These are phyloP conservation scores for Crithidia expoeki DNA, from an alignment of 208 protist genomes.

Conservation along the genomic window DNA sequence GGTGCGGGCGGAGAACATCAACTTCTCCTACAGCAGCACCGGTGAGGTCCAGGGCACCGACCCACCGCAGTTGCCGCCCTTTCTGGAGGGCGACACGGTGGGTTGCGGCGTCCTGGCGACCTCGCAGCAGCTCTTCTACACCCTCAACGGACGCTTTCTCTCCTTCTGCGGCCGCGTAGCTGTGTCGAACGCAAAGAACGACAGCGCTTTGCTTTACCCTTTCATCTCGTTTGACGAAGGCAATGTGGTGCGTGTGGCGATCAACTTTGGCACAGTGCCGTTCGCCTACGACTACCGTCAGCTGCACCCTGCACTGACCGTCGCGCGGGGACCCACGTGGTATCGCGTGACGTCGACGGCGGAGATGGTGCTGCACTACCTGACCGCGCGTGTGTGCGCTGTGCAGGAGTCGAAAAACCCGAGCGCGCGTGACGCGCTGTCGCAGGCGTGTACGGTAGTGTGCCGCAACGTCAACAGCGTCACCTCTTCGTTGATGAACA, in stretches of 20 bases:
- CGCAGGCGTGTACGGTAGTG: slow-evolving; percentile 73
- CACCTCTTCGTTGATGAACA: slow-evolving; percentile 71
- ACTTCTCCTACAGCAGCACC: slow-evolving; percentile 70
- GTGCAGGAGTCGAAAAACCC: slow-evolving; percentile 50
- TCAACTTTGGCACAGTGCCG: slow-evolving; percentile 83
- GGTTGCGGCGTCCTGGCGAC: slow-evolving; percentile 83
- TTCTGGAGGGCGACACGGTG: slow-evolving; percentile 74
- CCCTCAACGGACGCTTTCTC: slow-evolving; percentile 84
- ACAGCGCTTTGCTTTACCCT: slow-evolving; percentile 58
- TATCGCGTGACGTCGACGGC: slow-evolving; percentile 80
- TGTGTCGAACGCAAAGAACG: slow-evolving; percentile 35
- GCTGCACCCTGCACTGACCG: slow-evolving; percentile 68
- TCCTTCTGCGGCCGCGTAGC: slow-evolving; percentile 56
- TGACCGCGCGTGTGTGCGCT: slow-evolving; percentile 69
- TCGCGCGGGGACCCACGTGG: slow-evolving; percentile 61
- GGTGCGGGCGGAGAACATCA: slow-evolving; percentile 40
- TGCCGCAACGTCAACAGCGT: slow-evolving; percentile 77
- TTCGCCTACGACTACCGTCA: slow-evolving; percentile 86
- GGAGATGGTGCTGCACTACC: slow-evolving; percentile 72
- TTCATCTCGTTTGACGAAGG: slow-evolving; percentile 68
- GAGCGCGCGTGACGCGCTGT: slow-evolving; percentile 44
- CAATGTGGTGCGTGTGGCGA: slow-evolving; percentile 49
- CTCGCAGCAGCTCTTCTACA: slow-evolving; percentile 81
- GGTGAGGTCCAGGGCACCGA: slow-evolving; percentile 55
- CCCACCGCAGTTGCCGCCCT: slow-evolving; percentile 49